These are phyloP conservation scores for Thelonectria blattea DNA, from an alignment of 2,329 filamentous ascomycete genomes.

Conservation along the genomic window DNA sequence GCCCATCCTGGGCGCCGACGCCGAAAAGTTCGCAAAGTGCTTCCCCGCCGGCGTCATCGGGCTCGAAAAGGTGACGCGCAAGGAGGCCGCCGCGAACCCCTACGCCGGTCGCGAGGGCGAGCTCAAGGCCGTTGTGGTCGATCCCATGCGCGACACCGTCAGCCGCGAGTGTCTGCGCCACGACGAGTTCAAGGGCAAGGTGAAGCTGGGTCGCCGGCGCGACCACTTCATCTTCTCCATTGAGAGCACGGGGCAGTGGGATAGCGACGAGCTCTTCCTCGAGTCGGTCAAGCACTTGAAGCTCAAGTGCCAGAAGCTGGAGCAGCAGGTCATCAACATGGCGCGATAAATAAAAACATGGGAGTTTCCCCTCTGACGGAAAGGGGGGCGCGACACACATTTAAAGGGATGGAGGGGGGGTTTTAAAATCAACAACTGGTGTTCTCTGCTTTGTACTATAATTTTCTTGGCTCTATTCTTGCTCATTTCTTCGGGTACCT, in stretches of 20 bases:
- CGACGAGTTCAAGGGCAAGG: slow-evolving; percentile 92
- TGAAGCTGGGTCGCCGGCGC: slow-evolving; percentile 85
- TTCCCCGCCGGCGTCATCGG: slow-evolving; percentile 89
- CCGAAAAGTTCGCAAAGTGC: slow-evolving; percentile 86
- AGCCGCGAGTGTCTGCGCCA: slow-evolving; percentile 92
- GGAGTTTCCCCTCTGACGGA: background rate
- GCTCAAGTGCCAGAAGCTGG: slow-evolving; percentile 78
- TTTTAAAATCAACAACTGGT: slow-evolving; percentile 3
- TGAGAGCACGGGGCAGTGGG: slow-evolving; percentile 94
- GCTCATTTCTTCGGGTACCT: slow-evolving; percentile 33
- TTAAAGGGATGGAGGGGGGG: slow-evolving; percentile 2
- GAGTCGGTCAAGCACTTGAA: slow-evolving; percentile 87
- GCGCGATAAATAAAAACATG: slow-evolving; percentile 48
- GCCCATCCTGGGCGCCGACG: slow-evolving; percentile 86
- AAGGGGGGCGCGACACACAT: too few relatives aligned
- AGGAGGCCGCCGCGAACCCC: slow-evolving; percentile 62
- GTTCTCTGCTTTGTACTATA: slow-evolving; percentile 34
- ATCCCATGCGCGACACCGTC: slow-evolving; percentile 94
- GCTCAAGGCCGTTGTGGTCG: slow-evolving; percentile 82
- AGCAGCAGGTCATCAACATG: slow-evolving; percentile 73
- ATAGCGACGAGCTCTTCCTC: slow-evolving; percentile 91
- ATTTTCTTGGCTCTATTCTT: slow-evolving; percentile 28
- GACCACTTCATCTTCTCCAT: slow-evolving; percentile 98
- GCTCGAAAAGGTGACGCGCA: slow-evolving; percentile 72
- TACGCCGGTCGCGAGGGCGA: slow-evolving; percentile 80